A percentile compares a stretch with the other conserved stretches of the same genome.
These are phyloP conservation scores for Penicillium arizonense DNA, from an alignment of 495 filamentous ascomycete species.

Conservation along the genomic window DNA sequence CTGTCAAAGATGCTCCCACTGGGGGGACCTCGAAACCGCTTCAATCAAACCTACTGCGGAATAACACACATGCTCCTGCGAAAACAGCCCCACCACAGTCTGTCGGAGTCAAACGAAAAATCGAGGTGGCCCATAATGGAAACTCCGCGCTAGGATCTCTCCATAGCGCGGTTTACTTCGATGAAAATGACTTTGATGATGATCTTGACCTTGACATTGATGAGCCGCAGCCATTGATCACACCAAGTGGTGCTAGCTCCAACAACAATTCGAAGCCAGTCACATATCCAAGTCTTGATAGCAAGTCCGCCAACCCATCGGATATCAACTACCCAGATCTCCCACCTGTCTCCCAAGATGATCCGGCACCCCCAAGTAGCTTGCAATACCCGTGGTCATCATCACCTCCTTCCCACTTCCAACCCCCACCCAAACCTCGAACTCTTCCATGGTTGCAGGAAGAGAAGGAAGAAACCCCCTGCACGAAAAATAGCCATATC, in stretches of 20 bases:
- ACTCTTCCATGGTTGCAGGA: slow-evolving; percentile 55
- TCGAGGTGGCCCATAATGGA: slow-evolving; percentile 34
- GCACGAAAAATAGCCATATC: slow-evolving; percentile 21
- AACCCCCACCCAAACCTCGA: slow-evolving; percentile 47
- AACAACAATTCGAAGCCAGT: slow-evolving; percentile 18
- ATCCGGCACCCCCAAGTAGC: slow-evolving; percentile 46
- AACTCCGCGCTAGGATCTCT: slow-evolving; percentile 39
- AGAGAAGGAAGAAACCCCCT: slow-evolving; percentile 25
- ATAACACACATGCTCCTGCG: slow-evolving; percentile 19
- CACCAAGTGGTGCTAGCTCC: slow-evolving; percentile 14
- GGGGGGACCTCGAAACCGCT: slow-evolving; percentile 33
- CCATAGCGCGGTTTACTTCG: slow-evolving; percentile 48
- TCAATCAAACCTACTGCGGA: slow-evolving; percentile 31
- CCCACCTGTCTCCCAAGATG: slow-evolving; percentile 35
- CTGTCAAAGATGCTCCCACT: slow-evolving; percentile 37
- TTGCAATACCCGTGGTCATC: slow-evolving; percentile 62
- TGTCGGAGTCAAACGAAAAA: slow-evolving; percentile 42
- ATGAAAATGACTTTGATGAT: slow-evolving; percentile 57
- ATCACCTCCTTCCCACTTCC: slow-evolving; percentile 53
- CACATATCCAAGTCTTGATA: slow-evolving; percentile 24
- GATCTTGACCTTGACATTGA: slow-evolving; percentile 48
- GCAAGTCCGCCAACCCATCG: slow-evolving; percentile 2
- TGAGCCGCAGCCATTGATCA: slow-evolving; percentile 32
- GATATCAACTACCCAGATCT: slow-evolving; percentile 43
- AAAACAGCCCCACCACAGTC: slow-evolving; percentile 27